These are phyloP conservation scores for Cyberlindnera misumaiensis DNA, from an alignment of 805 yeast species.

Conservation along the genomic window DNA sequence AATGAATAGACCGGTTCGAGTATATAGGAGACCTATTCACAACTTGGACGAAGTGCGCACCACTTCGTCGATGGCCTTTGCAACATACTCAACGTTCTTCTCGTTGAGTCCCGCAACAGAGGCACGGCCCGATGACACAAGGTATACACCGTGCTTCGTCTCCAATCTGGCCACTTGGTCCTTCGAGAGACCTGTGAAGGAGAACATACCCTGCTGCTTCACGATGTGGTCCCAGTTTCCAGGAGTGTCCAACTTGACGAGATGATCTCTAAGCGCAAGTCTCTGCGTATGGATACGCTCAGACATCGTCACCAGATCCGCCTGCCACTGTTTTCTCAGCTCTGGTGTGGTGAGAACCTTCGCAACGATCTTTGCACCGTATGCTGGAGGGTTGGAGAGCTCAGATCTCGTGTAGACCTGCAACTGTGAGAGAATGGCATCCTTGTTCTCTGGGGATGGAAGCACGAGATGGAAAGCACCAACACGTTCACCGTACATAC, in stretches of 20 bases:
- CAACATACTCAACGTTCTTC: conserved; percentile 69
- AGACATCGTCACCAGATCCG: conserved; percentile 82
- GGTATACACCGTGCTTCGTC: conserved; percentile 70
- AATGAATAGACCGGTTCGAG: too few species aligned
- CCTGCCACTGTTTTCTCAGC: conserved; percentile 72
- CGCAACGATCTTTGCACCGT: conserved; percentile 89
- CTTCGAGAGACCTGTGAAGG: conserved; percentile 79
- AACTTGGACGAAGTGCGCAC: conserved; percentile 32
- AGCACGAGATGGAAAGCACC: conserved; percentile 83
- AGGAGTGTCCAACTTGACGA: conserved; percentile 65
- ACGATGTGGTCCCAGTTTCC: conserved; percentile 92
- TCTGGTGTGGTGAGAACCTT: conserved; percentile 61
- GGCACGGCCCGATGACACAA: conserved; percentile 81
- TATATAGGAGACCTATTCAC: too few species aligned
- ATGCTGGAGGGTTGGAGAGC: conserved; percentile 90
- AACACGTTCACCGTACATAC: conserved; percentile 95
- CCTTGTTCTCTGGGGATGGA: conserved; percentile 36
- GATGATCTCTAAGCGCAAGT: conserved; percentile 49
- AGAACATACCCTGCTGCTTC: conserved; percentile 93
- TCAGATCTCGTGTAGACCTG: conserved; percentile 72
- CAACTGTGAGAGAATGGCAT: conserved; percentile 69
- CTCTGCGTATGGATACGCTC: conserved; percentile 80
- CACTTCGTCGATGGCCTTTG: conserved; percentile 75
- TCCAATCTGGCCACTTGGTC: conserved; percentile 76
- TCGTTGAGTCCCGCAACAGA: conserved; percentile 91